phyloP scores from a whole-genome alignment of 176 grass and related monocot species.

The Oryza nivara region DNA sequence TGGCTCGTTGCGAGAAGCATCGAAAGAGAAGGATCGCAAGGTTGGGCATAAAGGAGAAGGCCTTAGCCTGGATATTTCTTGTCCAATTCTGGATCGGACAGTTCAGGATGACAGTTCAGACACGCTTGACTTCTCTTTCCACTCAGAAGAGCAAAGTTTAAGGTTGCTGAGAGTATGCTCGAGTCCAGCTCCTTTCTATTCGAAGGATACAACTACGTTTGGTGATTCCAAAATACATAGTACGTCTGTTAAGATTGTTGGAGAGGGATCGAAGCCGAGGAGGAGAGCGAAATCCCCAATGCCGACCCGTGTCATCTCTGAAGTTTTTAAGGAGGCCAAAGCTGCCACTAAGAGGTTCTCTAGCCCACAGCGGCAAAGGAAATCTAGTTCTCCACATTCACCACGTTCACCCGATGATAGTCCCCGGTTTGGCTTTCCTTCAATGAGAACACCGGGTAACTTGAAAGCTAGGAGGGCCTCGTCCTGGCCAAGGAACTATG shows the following conservation, averaged over 20 bases:
- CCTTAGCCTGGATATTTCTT: conserved; percentile 42
- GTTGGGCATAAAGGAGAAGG: background rate
- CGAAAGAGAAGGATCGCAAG: conserved; percentile 9
- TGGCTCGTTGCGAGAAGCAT: conserved; percentile 26
- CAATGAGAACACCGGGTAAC: conserved; percentile 23
- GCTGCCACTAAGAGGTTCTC: conserved; percentile 77
- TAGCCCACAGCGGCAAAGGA: conserved; percentile 72
- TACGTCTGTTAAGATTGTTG: conserved; percentile 1
- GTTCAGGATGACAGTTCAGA: background rate
- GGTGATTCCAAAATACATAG: conserved; percentile 7
- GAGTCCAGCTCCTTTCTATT: conserved; percentile 50
- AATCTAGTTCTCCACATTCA: conserved; percentile 36
- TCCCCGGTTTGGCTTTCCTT: conserved; percentile 38
- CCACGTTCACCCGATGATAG: conserved; percentile 36
- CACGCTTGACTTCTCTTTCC: conserved; percentile 59
- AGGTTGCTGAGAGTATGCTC: conserved; percentile 52
- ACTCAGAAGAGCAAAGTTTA: conserved; percentile 59
- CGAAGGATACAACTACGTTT: background rate
- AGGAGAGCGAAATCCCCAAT: conserved; percentile 65
- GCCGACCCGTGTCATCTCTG: conserved; percentile 61
- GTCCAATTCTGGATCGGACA: background rate
- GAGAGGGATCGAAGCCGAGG: conserved; percentile 47
- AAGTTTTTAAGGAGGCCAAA: conserved; percentile 80
- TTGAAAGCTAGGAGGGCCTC: conserved; percentile 40
- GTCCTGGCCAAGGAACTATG: conserved; percentile 60